Evolutionary conservation across 2,329 filamentous ascomycete genomes (phyloP).

Genomic region (Aspergillus sp.): DNA sequence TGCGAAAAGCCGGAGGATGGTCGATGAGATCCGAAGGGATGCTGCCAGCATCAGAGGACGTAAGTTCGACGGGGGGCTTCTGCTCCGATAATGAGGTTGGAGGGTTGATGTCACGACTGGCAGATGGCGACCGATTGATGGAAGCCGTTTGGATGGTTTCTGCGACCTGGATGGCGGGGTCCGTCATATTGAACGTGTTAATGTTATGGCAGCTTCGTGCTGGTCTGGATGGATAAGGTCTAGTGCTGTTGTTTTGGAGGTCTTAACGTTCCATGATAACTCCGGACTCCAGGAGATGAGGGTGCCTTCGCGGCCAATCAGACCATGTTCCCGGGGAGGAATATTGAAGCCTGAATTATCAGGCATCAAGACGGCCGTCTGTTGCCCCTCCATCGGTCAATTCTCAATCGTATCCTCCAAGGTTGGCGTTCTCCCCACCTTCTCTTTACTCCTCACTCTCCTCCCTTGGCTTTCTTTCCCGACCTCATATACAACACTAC

Average conservation of each 20-base stretch:
- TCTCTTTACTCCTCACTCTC: background rate
- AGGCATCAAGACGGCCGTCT: constrained; percentile 11
- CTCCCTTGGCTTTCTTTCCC: constrained; percentile 2
- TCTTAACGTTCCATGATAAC: background rate
- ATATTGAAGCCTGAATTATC: background rate
- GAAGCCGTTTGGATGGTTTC: constrained; percentile 79
- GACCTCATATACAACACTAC: background rate
- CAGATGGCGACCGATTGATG: constrained; percentile 71
- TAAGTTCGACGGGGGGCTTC: constrained; percentile 59
- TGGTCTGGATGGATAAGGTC: background rate
- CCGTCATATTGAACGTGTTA: constrained; percentile 46
- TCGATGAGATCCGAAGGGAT: constrained; percentile 51
- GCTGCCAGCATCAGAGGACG: constrained; percentile 41
- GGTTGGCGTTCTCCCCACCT: background rate
- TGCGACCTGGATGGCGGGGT: constrained; percentile 67
- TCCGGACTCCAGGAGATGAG: constrained; percentile 2
- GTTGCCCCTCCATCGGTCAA: constrained; percentile 24
- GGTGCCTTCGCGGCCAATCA: background rate
- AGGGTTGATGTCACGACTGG: constrained; percentile 74
- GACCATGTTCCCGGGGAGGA: background rate
- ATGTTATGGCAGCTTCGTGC: background rate
- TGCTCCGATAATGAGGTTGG: constrained; percentile 70
- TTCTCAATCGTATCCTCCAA: background rate
- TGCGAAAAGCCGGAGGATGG: constrained; percentile 34
- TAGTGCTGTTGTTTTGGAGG: too few relatives aligned